Conservation (phyloP, 1,284 basidiomycete species). For the Inonotus hispidus region DNA sequence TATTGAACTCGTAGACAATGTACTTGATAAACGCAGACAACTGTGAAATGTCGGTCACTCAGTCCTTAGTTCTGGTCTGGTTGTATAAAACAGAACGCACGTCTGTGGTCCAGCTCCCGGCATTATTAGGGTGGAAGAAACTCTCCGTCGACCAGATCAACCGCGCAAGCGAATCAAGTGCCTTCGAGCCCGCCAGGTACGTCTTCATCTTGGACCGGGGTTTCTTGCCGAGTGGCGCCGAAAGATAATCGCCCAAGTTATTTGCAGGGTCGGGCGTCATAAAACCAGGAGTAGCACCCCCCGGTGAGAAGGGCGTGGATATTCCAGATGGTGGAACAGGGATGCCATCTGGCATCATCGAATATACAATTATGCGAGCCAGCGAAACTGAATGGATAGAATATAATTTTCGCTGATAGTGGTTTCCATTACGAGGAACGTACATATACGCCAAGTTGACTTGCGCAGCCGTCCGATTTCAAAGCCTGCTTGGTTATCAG, state of each 20-base stretch:
- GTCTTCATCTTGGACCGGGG: constrained; percentile 37
- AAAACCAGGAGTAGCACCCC: constrained; percentile 51
- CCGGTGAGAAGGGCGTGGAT: constrained; percentile 57
- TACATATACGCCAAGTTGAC: constrained; percentile 63
- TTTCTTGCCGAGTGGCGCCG: constrained; percentile 45
- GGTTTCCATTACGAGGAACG: constrained; percentile 25
- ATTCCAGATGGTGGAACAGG: constrained; percentile 33
- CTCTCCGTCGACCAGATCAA: constrained; percentile 87
- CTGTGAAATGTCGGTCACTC: constrained; percentile 29
- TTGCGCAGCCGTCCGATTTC: constrained; percentile 64
- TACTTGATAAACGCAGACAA: constrained; percentile 83
- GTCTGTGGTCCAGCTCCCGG: constrained; percentile 65
- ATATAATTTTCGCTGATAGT: neutral
- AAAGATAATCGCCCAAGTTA: constrained; percentile 54
- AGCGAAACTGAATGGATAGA: constrained; percentile 54
- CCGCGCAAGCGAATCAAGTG: constrained; percentile 79
- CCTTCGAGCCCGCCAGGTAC: constrained; percentile 81
- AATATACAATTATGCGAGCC: constrained; percentile 86
- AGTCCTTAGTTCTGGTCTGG: neutral
- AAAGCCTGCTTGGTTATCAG: constrained; percentile 60
- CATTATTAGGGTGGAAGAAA: constrained; percentile 82
- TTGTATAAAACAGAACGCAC: constrained; percentile 37
- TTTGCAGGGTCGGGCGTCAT: constrained; percentile 25
- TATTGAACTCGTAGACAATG: constrained; percentile 84
- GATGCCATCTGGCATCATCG: constrained; percentile 73